Evolutionary conservation across 2,329 filamentous ascomycete genomes (phyloP).

Genomic region (Calonectria henricotiae): DNA sequence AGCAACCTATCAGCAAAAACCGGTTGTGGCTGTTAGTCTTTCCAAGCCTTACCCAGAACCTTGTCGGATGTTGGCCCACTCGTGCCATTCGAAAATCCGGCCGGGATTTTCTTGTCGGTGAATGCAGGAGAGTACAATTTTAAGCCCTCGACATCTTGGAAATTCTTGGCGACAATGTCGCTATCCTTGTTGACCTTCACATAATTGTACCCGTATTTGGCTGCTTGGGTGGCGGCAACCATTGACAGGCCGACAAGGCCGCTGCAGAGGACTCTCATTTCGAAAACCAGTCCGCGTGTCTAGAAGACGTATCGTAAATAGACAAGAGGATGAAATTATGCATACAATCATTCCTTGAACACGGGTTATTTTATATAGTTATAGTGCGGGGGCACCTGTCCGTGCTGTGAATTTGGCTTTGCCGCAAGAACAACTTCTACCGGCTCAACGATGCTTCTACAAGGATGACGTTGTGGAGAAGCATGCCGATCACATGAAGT

Average conservation of each 20-base stretch:
- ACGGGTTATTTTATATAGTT: neutral
- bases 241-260: constrained; percentile 18
- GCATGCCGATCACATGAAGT: neutral
- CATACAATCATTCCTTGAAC: neutral
- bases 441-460: neutral
- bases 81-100: constrained; percentile 25
- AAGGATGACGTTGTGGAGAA: neutral
- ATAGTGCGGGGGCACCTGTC: constrained; percentile 4
- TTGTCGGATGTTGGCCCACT: constrained; percentile 20
- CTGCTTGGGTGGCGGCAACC: neutral
- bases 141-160: constrained; percentile 13
- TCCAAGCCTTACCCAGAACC: constrained; percentile 11
- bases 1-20: neutral
- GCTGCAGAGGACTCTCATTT: neutral
- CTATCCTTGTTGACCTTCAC: constrained; percentile 17
- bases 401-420: constrained; percentile 10
- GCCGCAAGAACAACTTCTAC: constrained; percentile 10
- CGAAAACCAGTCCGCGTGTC: neutral
- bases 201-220: constrained; percentile 23
- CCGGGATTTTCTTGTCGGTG: constrained; percentile 1
- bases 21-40: too few relatives aligned
- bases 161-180: constrained; percentile 26
- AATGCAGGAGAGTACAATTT: constrained; percentile 22
- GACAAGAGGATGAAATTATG: neutral
- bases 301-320: neutral